phyloP scores from a whole-genome alignment of 2,329 filamentous ascomycete genomes.

The Nothophaeocryptopus gaeumannii region DNA sequence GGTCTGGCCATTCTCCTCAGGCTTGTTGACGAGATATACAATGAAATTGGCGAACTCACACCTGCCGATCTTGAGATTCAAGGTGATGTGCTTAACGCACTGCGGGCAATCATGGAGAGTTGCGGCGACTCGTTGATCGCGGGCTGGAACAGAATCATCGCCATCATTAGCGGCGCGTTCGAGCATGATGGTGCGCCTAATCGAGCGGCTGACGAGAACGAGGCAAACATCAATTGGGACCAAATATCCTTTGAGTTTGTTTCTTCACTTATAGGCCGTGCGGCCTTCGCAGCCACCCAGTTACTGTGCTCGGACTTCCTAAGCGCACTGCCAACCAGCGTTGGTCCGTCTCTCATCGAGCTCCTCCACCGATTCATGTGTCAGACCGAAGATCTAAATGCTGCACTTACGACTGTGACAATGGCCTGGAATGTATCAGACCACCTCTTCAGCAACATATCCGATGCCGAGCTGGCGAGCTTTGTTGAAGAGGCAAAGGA shows the following conservation, averaged over 20 bases:
- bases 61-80: conserved; percentile 57
- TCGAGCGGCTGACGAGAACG: conserved; percentile 11
- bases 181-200: conserved; percentile 35
- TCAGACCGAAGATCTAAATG: conserved; percentile 89
- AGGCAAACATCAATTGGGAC: conserved; percentile 29
- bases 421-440: conserved; percentile 96
- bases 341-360: conserved; percentile 78
- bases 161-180: conserved; percentile 81
- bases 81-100: conserved; percentile 64
- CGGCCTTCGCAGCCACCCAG: conserved; percentile 84
- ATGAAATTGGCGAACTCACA: conserved; percentile 28
- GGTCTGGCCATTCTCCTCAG: conserved; percentile 39
- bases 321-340: conserved; percentile 63
- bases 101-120: conserved; percentile 74
- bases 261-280: conserved; percentile 74
- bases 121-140: conserved; percentile 78
- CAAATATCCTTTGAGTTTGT: conserved; percentile 37
- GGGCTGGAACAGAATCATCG: conserved; percentile 83
- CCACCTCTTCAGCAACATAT: conserved; percentile 61
- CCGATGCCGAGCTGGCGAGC: conserved; percentile 36
- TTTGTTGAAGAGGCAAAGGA: conserved; percentile 22
- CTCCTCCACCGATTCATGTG: conserved; percentile 85
- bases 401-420: conserved; percentile 90
- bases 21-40: conserved; percentile 44
- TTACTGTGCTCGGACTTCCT: conserved; percentile 95